Evolutionary conservation across 805 yeast genomes (phyloP), one percentile per base, ranked within the genome.

Genomic region (Pachysolen tannophilus): DNA sequence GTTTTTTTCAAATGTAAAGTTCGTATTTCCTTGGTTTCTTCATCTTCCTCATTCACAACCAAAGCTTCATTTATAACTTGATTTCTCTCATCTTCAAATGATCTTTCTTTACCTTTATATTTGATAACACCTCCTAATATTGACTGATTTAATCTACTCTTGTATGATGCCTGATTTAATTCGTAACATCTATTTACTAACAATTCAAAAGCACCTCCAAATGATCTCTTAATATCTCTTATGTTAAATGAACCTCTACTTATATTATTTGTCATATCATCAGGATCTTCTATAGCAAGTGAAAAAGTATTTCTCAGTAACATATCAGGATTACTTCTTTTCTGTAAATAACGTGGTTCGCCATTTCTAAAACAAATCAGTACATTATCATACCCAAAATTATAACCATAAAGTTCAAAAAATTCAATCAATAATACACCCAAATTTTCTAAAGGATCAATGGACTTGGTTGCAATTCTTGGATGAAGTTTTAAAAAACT

Each of bases 341-440:
- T 87, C 31, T 65, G 56, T 38, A 82, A 48, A 48, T 84, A 87
- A 14, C 61, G 53, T 38, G 78, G 75, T 13, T 73, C 55, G 20
- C 78, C 85, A 3, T 61, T 61, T 41, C 69, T 65, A 30, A 82
- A 75, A 8, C 82, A 75, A 7, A 90, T 65, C 1, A 82, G 88
- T 35, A 83, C 79, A 39, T 70, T 65, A 49, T 84, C 92, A 53
- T 85, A 87, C 19, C 88, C 86, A 59, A 90, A 90, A 50, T 85
- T 79, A 43, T 82, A 70, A 8, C 98, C 98, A 50, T 87, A 90
- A 6, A 87, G 65, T 55, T 88, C 96, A 53, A 92, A 88, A 48
- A 92, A 88, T 53, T 92, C 97, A 33, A 90, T 82, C 35, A 92
- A 60, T 18, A 90, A 60, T 3, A 86, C 80, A 2, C 98, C 98